Evolutionary conservation across 2,329 filamentous ascomycete species (phyloP).

Genomic region (Pseudopyricularia cyperi): DNA sequence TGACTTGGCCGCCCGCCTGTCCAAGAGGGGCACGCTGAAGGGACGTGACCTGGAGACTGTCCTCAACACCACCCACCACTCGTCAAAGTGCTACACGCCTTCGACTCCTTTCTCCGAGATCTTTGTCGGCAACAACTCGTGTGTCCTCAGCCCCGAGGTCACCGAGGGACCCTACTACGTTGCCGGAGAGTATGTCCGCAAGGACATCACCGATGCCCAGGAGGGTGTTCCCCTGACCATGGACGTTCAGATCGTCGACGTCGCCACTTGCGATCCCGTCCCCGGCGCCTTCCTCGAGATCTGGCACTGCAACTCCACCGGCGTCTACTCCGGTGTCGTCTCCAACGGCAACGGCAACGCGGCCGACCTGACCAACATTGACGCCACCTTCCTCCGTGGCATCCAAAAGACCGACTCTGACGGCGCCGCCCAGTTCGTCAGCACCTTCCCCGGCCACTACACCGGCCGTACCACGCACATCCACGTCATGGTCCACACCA

Average conservation of each 20-base stretch:
- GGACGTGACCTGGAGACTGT: background rate
- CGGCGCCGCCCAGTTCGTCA: conserved; percentile 34
- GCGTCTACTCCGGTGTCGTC: conserved; percentile 33
- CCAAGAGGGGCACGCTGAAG: background rate
- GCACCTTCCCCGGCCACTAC: conserved; percentile 31
- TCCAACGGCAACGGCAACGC: conserved; percentile 20
- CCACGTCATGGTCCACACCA: conserved; percentile 27
- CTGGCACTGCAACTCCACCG: conserved; percentile 33
- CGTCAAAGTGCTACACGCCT: conserved; percentile 18
- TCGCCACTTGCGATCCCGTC: conserved; percentile 27
- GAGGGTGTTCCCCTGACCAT: conserved; percentile 26
- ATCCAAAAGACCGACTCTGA: conserved; percentile 30
- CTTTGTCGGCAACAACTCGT: too few species aligned
- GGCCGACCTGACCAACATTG: conserved; percentile 20
- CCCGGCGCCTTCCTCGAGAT: conserved; percentile 25
- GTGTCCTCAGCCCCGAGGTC: too few species aligned
- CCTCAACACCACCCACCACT: conserved; percentile 24
- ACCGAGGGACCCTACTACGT: too few species aligned
- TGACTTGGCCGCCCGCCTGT: too few species aligned
- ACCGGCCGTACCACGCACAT: conserved; percentile 25
- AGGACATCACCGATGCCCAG: conserved; percentile 22
- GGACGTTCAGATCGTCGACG: conserved; percentile 31
- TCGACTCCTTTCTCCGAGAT: too few species aligned
- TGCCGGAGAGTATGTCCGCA: conserved; percentile 25
- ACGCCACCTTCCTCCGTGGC: conserved; percentile 33